Evolutionary conservation across 208 protist genomes (phyloP), one percentile per base, ranked within the genome.

Genomic region (Crithidia expoeki): DNA sequence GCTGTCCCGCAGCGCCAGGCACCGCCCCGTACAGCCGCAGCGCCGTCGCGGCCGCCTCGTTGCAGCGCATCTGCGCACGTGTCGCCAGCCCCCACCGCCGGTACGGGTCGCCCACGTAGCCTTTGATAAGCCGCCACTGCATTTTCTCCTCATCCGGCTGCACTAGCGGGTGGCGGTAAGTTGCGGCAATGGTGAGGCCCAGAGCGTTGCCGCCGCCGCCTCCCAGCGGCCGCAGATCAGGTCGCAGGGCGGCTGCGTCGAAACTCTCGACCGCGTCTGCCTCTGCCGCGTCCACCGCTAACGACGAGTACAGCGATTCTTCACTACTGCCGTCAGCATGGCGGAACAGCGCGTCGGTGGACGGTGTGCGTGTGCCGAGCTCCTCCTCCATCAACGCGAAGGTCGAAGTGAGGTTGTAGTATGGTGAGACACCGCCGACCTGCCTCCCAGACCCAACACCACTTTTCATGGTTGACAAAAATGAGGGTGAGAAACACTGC

Each of bases 301-400:
- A 5, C 10, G 30, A 19, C 16, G 42, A 17, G 4, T 30, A 23
- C 46, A 65, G 17, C 25, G 30, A 11, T 9, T 27, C 4, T 19
- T 21, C 16, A 12, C 53, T 46, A 44, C 30, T 47, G 56, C 38
- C 33, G 17, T 62, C 56, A 36, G 34, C 14, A 33, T 25, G 19
- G 21, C 61, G 23, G 21, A 64, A 34, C 25, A 76, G 23, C 19
- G 77, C 59, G 6, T 82, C 80, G 57, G 73, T 64, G 72, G 49
- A 70, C 14, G 68, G 76, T 2, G 81, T 91, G 38, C 70, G 67
- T 17, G 67, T 74, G 44, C 75, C 68, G 10, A 95, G 74, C 50
- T 94, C 88, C 68, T 92, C 88, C 70, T 93, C 88, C 75, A 93
- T 85, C 36, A 89, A 55, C 11, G 66, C 64, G 62, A 88, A 93